Evolutionary conservation across 805 yeast species (phyloP).

Genomic region (Yarrowia divulgata): DNA sequence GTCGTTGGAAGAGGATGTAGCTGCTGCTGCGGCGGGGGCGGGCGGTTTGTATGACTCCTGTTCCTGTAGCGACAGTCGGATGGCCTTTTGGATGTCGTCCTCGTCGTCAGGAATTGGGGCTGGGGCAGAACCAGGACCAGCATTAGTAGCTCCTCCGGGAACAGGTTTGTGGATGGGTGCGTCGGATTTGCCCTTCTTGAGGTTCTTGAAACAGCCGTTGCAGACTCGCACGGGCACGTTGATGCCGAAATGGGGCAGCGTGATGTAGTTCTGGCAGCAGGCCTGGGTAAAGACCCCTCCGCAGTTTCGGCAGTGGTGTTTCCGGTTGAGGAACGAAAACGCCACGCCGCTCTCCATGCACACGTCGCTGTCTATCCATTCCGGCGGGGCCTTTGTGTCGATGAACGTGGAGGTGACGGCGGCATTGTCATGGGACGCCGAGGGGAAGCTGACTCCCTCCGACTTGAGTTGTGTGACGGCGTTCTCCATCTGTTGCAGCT

Average conservation of each 20-base stretch:
- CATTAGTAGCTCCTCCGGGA: not conserved
- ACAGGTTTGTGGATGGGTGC: constrained; percentile 29
- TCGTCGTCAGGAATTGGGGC: constrained; percentile 54
- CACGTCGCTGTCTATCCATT: constrained; percentile 94
- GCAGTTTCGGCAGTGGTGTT: constrained; percentile 96
- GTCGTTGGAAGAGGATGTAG: constrained; percentile 59
- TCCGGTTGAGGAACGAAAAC: constrained; percentile 83
- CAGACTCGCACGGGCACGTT: constrained; percentile 91
- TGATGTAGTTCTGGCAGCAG: constrained; percentile 76
- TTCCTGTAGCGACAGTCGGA: constrained; percentile 78
- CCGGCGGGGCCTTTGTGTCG: constrained; percentile 93
- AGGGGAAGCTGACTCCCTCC: constrained; percentile 73
- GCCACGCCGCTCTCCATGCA: constrained; percentile 91
- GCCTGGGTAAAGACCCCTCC: constrained; percentile 92
- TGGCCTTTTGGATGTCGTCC: constrained; percentile 77
- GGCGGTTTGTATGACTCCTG: constrained; percentile 42
- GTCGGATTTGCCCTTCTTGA: constrained; percentile 48
- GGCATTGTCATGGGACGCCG: constrained; percentile 45
- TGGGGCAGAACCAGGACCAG: not conserved
- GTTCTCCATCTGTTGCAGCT: constrained; percentile 67
- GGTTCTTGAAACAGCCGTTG: constrained; percentile 80
- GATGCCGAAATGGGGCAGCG: constrained; percentile 85
- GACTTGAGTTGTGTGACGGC: constrained; percentile 64
- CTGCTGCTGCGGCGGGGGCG: constrained; percentile 45
- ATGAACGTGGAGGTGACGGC: constrained; percentile 61